Percentiles rank a stretch among this genome's conserved stretches.
Conservation (phyloP, 768 basidiomycete species). For the Tylopilus sp. region DNA sequence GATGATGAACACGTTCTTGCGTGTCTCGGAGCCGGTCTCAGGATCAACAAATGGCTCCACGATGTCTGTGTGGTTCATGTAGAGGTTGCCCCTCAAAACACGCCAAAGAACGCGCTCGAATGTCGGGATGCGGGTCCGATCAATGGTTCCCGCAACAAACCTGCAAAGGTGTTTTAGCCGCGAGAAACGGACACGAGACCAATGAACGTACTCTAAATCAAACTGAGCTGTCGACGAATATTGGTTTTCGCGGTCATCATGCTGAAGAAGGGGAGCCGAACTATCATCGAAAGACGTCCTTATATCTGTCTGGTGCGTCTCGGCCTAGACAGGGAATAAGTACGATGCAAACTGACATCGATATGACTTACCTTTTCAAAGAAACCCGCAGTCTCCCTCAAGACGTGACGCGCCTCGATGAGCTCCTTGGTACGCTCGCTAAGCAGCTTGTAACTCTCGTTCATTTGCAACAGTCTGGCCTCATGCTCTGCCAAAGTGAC, state of each 20-base stretch:
- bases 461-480: conserved; percentile 81
- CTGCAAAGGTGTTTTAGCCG: conserved; percentile 34
- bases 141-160: conserved; percentile 96
- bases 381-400: conserved; percentile 94
- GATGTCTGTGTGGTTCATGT: conserved; percentile 99
- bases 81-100: conserved; percentile 93
- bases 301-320: conserved; percentile 73
- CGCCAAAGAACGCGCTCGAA: conserved; percentile 99
- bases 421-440: conserved; percentile 84
- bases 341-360: background rate
- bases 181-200: background rate
- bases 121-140: conserved; percentile 84
- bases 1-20: conserved; percentile 99
- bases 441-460: conserved; percentile 85
- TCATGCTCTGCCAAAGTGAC: conserved; percentile 86
- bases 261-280: conserved; percentile 84
- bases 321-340: conserved; percentile 51
- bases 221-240: conserved; percentile 57
- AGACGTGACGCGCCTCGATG: conserved; percentile 89
- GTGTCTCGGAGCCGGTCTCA: conserved; percentile 72
- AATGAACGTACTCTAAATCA: conserved; percentile 75
- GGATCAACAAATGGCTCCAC: conserved; percentile 90
- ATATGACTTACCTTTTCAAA: conserved; percentile 69
- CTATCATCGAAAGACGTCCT: conserved; percentile 90
- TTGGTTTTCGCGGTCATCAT: conserved; percentile 79